Conservation (phyloP, 75 land plant genomes). For the Azolla pinnata region DNA sequence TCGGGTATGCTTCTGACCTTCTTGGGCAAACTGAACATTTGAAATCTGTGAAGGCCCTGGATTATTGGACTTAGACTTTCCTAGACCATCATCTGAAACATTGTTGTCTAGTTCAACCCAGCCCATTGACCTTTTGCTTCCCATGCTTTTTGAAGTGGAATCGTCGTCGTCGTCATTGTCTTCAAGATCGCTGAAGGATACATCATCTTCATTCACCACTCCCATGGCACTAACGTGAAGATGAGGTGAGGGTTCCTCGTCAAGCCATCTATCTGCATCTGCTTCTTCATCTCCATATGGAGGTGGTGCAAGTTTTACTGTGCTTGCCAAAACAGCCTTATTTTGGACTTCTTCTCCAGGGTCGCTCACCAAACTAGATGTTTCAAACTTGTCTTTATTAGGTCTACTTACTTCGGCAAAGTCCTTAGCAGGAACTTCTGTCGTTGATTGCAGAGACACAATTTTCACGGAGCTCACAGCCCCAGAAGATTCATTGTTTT, state of each 20-base stretch:
- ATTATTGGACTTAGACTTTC: background rate
- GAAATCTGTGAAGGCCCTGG: background rate
- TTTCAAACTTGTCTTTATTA: background rate
- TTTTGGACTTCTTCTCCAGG: conserved; percentile 4
- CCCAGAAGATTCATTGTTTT: conserved; percentile 5
- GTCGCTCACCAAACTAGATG: conserved; percentile 11
- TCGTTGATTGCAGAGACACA: conserved; percentile 13
- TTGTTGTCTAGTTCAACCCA: conserved; percentile 19
- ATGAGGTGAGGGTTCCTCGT: conserved; percentile 29
- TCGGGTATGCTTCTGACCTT: conserved; percentile 4
- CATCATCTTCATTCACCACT: conserved; percentile 65
- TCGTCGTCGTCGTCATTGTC: conserved; percentile 76
- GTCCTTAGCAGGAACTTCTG: conserved; percentile 11
- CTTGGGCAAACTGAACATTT: background rate
- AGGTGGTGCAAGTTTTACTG: conserved; percentile 4
- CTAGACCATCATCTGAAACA: background rate
- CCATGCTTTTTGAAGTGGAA: conserved; percentile 8
- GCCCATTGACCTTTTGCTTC: conserved; percentile 3
- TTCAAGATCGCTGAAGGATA: conserved; percentile 95
- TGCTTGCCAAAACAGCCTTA: conserved; percentile 9
- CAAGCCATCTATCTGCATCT: conserved; percentile 59
- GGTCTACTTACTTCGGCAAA: conserved; percentile 6
- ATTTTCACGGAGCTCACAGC: conserved; percentile 2
- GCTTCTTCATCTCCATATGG: conserved; percentile 29
- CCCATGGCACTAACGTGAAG: conserved; percentile 5